Evolutionary conservation across 257 asterid genomes (phyloP).

Genomic region (Penstemon eatonii): DNA sequence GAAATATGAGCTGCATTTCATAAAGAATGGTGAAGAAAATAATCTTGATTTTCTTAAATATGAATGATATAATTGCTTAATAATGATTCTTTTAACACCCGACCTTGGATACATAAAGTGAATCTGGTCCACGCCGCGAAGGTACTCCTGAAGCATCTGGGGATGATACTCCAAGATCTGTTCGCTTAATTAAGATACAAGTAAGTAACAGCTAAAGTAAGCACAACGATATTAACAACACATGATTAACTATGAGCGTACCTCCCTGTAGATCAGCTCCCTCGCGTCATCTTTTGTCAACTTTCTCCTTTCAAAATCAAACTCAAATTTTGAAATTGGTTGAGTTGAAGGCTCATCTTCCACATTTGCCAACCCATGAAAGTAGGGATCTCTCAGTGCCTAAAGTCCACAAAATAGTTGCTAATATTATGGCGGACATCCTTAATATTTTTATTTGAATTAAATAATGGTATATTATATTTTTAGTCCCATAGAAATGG

Average conservation of each 20-base stretch:
- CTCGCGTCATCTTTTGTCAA: slow-evolving; percentile 60
- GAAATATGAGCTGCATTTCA: neutral
- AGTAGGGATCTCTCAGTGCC: slow-evolving; percentile 74
- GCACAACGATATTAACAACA: slow-evolving; percentile 8
- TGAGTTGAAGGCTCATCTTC: slow-evolving; percentile 65
- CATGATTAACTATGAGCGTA: slow-evolving; percentile 23
- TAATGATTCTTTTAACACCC: slow-evolving; percentile 26
- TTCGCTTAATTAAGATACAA: slow-evolving; percentile 32
- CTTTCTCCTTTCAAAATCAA: slow-evolving; percentile 68
- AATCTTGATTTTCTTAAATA: neutral
- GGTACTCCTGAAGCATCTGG: slow-evolving; percentile 83
- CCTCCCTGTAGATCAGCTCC: slow-evolving; percentile 75
- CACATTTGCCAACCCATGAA: slow-evolving; percentile 55
- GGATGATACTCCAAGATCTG: slow-evolving; percentile 95
- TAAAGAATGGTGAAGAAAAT: neutral
- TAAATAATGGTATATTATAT: neutral
- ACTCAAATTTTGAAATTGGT: slow-evolving; percentile 65
- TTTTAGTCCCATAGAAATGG: too few species aligned
- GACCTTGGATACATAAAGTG: slow-evolving; percentile 89
- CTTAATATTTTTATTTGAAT: neutral
- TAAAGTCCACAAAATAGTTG: slow-evolving; percentile 27
- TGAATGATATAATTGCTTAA: slow-evolving; percentile 1
- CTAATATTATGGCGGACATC: slow-evolving; percentile 18
- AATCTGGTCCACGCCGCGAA: slow-evolving; percentile 63
- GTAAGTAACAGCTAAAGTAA: slow-evolving; percentile 33